Base-by-base conservation (phyloP, 2,329 filamentous ascomycete genomes). In the Aureobasidium sp. region DNA sequence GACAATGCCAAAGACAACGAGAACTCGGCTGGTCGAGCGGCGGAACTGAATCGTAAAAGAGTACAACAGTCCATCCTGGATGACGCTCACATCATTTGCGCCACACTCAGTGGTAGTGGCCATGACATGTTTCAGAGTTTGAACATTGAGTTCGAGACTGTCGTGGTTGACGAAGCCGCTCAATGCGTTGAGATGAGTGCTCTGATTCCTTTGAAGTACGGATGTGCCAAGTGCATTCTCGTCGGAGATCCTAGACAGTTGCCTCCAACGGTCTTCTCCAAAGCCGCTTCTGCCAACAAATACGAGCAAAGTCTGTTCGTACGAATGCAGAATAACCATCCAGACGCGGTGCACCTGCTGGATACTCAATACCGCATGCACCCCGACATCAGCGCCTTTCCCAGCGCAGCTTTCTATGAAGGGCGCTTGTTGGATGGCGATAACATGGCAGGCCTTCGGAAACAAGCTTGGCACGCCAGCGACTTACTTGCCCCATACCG, bases 301-400 rank as follows among this genome's bases (percentile, higher is more conserved):
- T 99, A 97, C 75, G 93, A 97, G 71, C 94, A 99, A 77, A 96
- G 91, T 82, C 79, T 99, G 76, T 99, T 99, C 78, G 94, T 97
- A 60, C 89, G 94, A 37, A 99, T 99, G 93, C 94, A 97, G 72
- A 87, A 87, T 69, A 97, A 97, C 66, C 87, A 93, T 69, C 90
- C 91, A 0, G 80, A 89, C 36, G 88, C 95, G 66, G 87, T 99
- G 17, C 93, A 99, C 77, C 81, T 99, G 29, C 84, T 99, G n/a
- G 93, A 97, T 71, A 94, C 89, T 62, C 94, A 99, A 72, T 99
- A 99, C 73, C 94, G 94, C 76, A 99, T 99, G 95, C 94, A 99
- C 76, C 94, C 95, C 0, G 90, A 94, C 67, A 99, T 99, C 72
- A 96, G 91, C 74, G 75, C 80, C 58, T 99, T 97, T 74, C 94